Evolutionary conservation across 2,329 filamentous ascomycete species (phyloP).

Genomic region (Calonectria pauciramosa): DNA sequence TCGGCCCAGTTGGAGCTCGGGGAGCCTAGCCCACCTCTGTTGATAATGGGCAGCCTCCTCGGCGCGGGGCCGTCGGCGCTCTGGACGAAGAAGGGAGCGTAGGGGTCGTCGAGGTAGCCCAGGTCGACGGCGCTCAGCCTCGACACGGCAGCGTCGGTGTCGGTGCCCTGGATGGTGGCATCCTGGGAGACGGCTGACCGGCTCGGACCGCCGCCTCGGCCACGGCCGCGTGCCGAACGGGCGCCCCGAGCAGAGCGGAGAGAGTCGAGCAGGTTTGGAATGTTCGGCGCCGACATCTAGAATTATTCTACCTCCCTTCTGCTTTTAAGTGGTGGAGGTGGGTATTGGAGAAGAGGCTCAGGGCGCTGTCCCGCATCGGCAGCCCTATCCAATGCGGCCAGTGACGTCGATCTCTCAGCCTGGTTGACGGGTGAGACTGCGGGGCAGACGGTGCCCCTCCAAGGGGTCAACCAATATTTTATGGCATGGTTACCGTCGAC

Average conservation of each 20-base stretch:
- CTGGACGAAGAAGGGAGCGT: conserved; percentile 78
- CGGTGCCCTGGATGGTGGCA: conserved; percentile 86
- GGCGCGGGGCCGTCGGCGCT: conserved; percentile 60
- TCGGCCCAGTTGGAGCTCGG: conserved; percentile 10
- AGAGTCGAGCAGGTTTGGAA: conserved; percentile 80
- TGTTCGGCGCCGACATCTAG: conserved; percentile 78
- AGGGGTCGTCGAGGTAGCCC: conserved; percentile 88
- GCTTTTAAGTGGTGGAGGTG: conserved; percentile 1
- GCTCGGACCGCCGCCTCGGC: conserved; percentile 52
- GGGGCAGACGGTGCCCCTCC: conserved; percentile 3
- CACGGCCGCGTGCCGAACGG: conserved; percentile 38
- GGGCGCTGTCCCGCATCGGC: background rate
- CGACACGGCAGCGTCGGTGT: conserved; percentile 91
- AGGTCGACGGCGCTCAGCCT: conserved; percentile 88
- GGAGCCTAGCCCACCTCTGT: conserved; percentile 75
- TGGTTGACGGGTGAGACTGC: conserved; percentile 11
- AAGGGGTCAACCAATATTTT: background rate
- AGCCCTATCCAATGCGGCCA: conserved; percentile 1
- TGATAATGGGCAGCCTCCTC: conserved; percentile 89
- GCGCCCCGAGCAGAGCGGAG: conserved; percentile 60
- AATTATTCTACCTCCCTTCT: background rate
- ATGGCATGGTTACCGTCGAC: background rate
- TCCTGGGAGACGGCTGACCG: conserved; percentile 68
- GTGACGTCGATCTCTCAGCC: conserved; percentile 28
- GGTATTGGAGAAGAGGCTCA: conserved; percentile 10